phyloP scores from a whole-genome alignment of 371 early-diverging fungal genomes.

The Actinomortierella wolfii region DNA sequence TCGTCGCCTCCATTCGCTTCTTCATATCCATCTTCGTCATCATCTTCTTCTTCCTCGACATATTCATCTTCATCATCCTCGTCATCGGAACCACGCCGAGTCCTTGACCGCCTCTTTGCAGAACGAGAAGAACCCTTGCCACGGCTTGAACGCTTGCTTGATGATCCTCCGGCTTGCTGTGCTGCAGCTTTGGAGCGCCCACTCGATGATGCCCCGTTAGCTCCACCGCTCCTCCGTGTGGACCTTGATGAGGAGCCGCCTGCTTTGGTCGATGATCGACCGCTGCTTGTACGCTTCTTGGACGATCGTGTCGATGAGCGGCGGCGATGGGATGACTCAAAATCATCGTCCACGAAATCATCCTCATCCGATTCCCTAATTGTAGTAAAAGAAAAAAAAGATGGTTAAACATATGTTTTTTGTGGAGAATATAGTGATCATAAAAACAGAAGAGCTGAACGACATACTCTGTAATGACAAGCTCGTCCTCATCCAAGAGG shows the following conservation, averaged over 20 bases:
- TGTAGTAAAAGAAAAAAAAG: background rate
- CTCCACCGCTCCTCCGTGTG: no score
- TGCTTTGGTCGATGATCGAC: no score
- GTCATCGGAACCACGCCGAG: background rate
- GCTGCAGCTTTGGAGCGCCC: no score
- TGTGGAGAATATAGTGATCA: background rate
- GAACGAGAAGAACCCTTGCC: no score
- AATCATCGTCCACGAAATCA: background rate
- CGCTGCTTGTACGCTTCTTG: no score
- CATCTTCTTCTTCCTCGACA: slow-evolving; percentile 17
- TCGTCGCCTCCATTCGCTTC: slow-evolving; percentile 38
- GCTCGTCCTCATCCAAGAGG: slow-evolving; percentile 35
- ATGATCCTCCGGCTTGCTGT: no score
- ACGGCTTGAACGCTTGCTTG: no score
- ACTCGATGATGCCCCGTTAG: no score
- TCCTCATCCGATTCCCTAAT: slow-evolving; percentile 11
- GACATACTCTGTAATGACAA: slow-evolving; percentile 31
- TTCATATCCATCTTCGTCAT: slow-evolving; percentile 34
- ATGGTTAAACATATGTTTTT: no score
- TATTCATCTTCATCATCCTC: slow-evolving; percentile 1
- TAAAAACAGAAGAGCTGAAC: background rate
- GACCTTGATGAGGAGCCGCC: no score
- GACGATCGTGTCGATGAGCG: no score
- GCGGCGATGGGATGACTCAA: background rate
- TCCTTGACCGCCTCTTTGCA: background rate